phyloP scores from a whole-genome alignment of 306 rosid genomes.

The Trifolium subterraneum region DNA sequence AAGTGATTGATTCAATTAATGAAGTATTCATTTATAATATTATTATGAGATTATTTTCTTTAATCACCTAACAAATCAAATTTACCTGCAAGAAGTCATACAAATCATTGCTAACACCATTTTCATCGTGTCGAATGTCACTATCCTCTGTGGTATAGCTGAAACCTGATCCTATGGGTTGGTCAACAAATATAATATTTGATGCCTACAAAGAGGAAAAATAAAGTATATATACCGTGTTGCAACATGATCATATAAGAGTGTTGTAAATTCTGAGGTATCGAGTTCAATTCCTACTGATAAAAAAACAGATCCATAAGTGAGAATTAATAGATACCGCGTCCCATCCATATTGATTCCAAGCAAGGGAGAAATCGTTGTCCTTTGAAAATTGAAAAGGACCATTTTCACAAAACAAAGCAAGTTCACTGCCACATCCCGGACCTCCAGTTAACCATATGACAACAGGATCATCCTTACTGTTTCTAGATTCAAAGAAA shows the following conservation, averaged over 20 bases:
- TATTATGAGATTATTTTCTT: neutral
- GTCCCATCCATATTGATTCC: conserved; percentile 97
- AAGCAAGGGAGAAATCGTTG: conserved; percentile 67
- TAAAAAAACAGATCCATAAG: neutral
- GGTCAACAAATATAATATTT: conserved; percentile 82
- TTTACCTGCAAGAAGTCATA: conserved; percentile 90
- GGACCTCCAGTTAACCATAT: conserved; percentile 98
- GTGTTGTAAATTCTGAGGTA: too few relatives aligned
- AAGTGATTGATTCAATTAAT: neutral
- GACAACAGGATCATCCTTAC: conserved; percentile 67
- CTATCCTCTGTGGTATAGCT: conserved; percentile 69
- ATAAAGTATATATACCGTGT: too few relatives aligned
- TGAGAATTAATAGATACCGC: conserved; percentile 48
- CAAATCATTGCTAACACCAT: conserved; percentile 81
- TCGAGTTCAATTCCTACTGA: conserved; percentile 69
- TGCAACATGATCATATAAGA: too few relatives aligned
- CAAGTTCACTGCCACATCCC: conserved; percentile 93
- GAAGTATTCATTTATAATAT: too few relatives aligned
- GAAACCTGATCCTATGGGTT: conserved; percentile 94
- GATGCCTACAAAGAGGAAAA: conserved; percentile 63
- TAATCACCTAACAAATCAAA: neutral
- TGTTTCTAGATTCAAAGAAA: conserved; percentile 85
- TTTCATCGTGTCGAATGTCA: conserved; percentile 83
- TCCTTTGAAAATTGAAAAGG: conserved; percentile 68
- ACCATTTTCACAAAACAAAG: conserved; percentile 92